Conservation (phyloP, 371 early-diverging fungal genomes). For the Mortierella sp. region DNA sequence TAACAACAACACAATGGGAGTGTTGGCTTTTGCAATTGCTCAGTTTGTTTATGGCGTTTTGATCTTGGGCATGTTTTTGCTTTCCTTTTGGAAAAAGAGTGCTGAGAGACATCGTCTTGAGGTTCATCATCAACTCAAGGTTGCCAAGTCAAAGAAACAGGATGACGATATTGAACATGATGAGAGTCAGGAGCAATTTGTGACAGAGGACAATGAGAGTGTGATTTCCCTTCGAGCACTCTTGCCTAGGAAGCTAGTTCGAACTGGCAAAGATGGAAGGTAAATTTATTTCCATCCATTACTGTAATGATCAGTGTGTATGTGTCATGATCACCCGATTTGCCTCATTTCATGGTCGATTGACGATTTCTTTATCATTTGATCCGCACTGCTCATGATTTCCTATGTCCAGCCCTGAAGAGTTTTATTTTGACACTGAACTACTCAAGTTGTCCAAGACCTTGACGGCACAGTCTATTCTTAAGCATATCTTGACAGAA, state of each 20-base stretch:
- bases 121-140: neutral
- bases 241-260: slow-evolving; percentile 55
- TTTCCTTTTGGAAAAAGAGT: slow-evolving; percentile 60
- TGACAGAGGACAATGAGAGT: slow-evolving; percentile 52
- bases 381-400: slow-evolving; percentile 1
- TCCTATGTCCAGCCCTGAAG: slow-evolving; percentile 24
- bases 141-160: slow-evolving; percentile 80
- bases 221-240: slow-evolving; percentile 35
- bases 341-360: neutral
- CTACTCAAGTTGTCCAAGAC: slow-evolving; percentile 73
- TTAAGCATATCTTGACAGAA: slow-evolving; percentile 94
- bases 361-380: neutral
- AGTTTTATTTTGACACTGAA: slow-evolving; percentile 69
- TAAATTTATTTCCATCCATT: slow-evolving; percentile 10
- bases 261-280: slow-evolving; percentile 45
- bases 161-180: slow-evolving; percentile 83
- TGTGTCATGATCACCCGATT: neutral
- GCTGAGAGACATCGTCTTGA: slow-evolving; percentile 26
- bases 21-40: slow-evolving; percentile 82
- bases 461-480: slow-evolving; percentile 85
- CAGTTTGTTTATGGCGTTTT: slow-evolving; percentile 73
- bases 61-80: slow-evolving; percentile 67
- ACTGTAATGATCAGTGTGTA: neutral
- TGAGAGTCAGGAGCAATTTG: slow-evolving; percentile 67
- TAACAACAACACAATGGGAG: slow-evolving; percentile 60